Percentiles rank a stretch among this genome's conserved stretches.
Evolutionary conservation across 495 filamentous ascomycete genomes (phyloP).

Genomic region (Penicillium malachiteum): DNA sequence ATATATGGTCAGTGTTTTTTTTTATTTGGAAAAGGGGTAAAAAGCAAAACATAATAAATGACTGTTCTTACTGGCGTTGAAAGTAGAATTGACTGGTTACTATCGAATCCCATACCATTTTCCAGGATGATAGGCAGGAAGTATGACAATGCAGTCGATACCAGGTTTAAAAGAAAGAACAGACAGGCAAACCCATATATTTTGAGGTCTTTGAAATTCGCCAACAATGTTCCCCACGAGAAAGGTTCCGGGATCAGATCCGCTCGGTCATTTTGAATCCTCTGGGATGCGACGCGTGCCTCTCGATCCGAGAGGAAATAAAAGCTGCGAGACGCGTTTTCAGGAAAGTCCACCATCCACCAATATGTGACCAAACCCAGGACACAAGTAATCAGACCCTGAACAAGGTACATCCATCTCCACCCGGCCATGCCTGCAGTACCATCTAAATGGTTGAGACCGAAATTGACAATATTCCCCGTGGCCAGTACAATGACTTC

Average conservation of each 20-base stretch:
- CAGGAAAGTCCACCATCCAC: constrained; percentile 82
- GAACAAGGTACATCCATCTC: constrained; percentile 77
- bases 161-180: constrained; percentile 74
- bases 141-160: constrained; percentile 66
- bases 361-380: constrained; percentile 69
- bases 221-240: constrained; percentile 55
- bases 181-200: constrained; percentile 70
- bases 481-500: constrained; percentile 68
- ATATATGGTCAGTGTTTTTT: constrained; percentile 4
- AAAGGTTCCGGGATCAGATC: constrained; percentile 65
- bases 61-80: constrained; percentile 54
- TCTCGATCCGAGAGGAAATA: constrained; percentile 62
- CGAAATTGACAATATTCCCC: constrained; percentile 71
- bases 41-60: no score
- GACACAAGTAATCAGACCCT: constrained; percentile 62
- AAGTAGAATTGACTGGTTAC: constrained; percentile 65
- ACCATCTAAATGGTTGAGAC: constrained; percentile 64
- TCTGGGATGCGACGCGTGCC: constrained; percentile 51
- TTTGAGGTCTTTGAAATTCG: constrained; percentile 65
- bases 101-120: constrained; percentile 68
- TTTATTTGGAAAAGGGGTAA: no score
- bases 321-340: constrained; percentile 60
- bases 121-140: constrained; percentile 73
- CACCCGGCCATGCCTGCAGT: constrained; percentile 62
- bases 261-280: constrained; percentile 63